Conservation (phyloP, 768 basidiomycete genomes). For the Tephrocybe sp. region DNA sequence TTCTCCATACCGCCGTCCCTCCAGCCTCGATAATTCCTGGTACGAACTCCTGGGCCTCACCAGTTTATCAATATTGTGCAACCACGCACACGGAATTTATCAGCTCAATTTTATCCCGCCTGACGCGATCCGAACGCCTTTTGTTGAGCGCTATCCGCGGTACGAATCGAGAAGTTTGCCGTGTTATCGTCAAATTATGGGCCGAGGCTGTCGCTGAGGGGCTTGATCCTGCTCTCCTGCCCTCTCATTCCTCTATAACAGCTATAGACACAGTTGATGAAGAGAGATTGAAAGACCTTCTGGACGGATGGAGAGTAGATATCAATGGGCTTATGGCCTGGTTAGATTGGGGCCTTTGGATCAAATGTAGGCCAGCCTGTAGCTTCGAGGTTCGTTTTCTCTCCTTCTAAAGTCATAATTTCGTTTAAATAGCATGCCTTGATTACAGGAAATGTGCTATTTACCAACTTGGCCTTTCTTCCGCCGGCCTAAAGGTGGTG, state of each 20-base stretch:
- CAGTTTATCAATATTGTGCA: constrained; percentile 30
- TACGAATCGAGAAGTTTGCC: constrained; percentile 45
- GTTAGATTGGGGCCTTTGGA: constrained; percentile 56
- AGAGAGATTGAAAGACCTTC: constrained; percentile 5
- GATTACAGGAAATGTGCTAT: constrained; percentile 43
- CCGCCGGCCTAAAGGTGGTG: not conserved
- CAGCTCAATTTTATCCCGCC: not conserved
- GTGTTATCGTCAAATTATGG: constrained; percentile 47
- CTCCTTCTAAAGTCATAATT: not conserved
- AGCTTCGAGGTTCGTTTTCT: constrained; percentile 37
- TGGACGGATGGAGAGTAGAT: constrained; percentile 33
- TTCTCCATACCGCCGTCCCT: constrained; percentile 6
- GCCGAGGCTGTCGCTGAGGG: constrained; percentile 35
- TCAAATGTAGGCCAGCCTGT: constrained; percentile 47
- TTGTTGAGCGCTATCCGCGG: constrained; percentile 29
- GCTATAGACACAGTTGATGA: not conserved
- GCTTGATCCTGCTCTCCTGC: constrained; percentile 15
- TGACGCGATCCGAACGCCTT: constrained; percentile 29
- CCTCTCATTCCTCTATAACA: too few relatives aligned
- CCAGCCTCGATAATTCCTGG: not conserved
- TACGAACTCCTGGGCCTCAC: constrained; percentile 25
- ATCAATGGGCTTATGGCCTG: constrained; percentile 41
- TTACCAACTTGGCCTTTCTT: constrained; percentile 46
- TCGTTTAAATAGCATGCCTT: too few relatives aligned
- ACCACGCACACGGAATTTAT: constrained; percentile 26